phyloP scores from a whole-genome alignment of 2,329 filamentous ascomycete species.

The Ophiocordyceps robertsii region DNA sequence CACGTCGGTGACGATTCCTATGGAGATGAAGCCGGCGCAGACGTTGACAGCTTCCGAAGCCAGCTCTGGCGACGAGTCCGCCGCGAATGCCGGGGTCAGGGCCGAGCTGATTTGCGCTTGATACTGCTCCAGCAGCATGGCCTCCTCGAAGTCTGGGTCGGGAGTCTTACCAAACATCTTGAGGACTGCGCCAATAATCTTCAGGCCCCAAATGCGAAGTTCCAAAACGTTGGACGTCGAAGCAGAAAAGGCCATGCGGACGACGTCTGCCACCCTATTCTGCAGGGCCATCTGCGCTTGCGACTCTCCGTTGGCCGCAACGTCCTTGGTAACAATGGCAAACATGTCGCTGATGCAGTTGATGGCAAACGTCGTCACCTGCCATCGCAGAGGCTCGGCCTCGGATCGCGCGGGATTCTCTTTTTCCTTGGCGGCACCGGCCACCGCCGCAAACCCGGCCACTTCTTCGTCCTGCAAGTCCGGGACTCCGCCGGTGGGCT shows the following conservation, averaged over 20 bases:
- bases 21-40: constrained; percentile 94
- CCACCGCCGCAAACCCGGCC: constrained; percentile 78
- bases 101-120: constrained; percentile 97
- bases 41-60: constrained; percentile 95
- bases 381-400: constrained; percentile 87
- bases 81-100: constrained; percentile 87
- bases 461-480: constrained; percentile 94
- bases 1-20: constrained; percentile 91
- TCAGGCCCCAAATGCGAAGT: constrained; percentile 78
- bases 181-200: constrained; percentile 84
- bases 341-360: constrained; percentile 77
- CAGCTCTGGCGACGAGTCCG: constrained; percentile 88
- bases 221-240: constrained; percentile 89
- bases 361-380: constrained; percentile 90
- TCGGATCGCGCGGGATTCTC: constrained; percentile 37
- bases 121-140: constrained; percentile 91
- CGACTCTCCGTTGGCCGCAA: constrained; percentile 65
- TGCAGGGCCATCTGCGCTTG: constrained; percentile 68
- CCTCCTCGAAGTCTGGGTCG: constrained; percentile 96
- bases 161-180: constrained; percentile 94
- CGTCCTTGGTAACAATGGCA: constrained; percentile 62
- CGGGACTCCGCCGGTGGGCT: constrained; percentile 39
- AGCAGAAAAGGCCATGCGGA: constrained; percentile 93
- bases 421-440: constrained; percentile 46
- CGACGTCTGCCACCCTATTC: constrained; percentile 75